Conservation (phyloP, 176 grass and related monocot genomes). For the Paspalum vaginatum region DNA sequence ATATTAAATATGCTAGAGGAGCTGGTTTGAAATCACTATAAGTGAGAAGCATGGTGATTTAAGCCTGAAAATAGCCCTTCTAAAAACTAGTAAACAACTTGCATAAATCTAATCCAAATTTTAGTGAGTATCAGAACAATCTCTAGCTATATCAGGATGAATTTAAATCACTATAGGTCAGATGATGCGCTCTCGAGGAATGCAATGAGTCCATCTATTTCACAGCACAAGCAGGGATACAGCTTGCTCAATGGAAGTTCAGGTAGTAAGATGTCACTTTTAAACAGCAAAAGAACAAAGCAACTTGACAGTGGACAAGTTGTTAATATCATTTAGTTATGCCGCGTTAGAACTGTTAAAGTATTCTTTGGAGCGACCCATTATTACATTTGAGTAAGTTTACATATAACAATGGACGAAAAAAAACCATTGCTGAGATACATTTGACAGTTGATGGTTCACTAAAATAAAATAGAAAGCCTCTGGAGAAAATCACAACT, state of each 20-base stretch:
- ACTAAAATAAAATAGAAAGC: neutral
- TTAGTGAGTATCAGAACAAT: neutral
- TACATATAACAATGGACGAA: neutral
- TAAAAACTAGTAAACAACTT: neutral
- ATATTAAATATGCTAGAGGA: constrained; percentile 10
- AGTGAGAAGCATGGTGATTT: neutral
- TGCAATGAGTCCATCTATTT: neutral
- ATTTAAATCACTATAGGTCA: neutral
- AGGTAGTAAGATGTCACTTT: neutral
- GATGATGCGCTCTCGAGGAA: neutral
- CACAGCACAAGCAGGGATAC: neutral
- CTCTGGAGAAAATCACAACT: neutral
- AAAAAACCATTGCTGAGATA: neutral
- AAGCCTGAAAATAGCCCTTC: neutral
- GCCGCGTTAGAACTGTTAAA: neutral
- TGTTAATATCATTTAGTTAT: neutral
- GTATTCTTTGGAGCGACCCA: neutral
- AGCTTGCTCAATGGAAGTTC: neutral
- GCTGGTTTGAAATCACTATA: neutral
- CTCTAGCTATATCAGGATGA: neutral
- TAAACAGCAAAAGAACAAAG: neutral
- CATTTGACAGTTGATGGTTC: neutral
- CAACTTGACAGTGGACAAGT: neutral
- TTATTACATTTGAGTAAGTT: neutral
- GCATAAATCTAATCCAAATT: neutral